Evolutionary conservation across 1,139 yeast species (phyloP), one percentile per base, ranked within the genome.

Genomic region (Kodamaea fungicola): DNA sequence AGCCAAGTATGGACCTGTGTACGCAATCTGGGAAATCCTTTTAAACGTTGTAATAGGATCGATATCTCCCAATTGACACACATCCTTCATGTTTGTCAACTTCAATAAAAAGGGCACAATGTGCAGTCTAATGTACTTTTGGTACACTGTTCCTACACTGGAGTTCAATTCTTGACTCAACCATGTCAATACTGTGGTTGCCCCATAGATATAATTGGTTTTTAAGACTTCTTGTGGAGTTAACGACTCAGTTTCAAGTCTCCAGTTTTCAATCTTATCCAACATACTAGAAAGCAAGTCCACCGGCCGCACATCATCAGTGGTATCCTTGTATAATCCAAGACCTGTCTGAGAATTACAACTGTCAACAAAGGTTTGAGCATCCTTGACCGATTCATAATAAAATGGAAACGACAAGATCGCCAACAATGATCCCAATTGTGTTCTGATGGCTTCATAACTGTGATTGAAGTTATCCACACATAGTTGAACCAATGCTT

Each of bases 381-480:
- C 71, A 38, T 64, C 67, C 1, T 64, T 54, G 39, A 64, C 62
- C 0, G 82, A 71, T 29, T 78, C 81, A 26, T 69, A 65, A 37
- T 78, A 75, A 43, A 76, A 72, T 12, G 74, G 66, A 43, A 74
- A 70, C 7, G 83, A 70, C 13, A 83, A 52, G 3, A 74, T 74
- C 4, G 82, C 76, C 41, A 89, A 58, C 22, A 84, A 64, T 4
- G 78, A 68, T 1, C 94, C 95, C 41, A 86, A 69, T 39, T 83
- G 83, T 22, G 76, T 78, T 27, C 97, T 72, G 3, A 89, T 89
- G 9, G 79, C 78, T 42, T 82, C 85, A 51, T 86, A 84, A n/a
- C 83, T 82, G 53, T 85, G 88, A 39, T 57, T 55, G 16, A 69
- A 57, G 40, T 67, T 67, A 3, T 74, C 75, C 40, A 78, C 54